phyloP scores from a whole-genome alignment of 306 rosid species.

The Cicer chorassanicum region DNA sequence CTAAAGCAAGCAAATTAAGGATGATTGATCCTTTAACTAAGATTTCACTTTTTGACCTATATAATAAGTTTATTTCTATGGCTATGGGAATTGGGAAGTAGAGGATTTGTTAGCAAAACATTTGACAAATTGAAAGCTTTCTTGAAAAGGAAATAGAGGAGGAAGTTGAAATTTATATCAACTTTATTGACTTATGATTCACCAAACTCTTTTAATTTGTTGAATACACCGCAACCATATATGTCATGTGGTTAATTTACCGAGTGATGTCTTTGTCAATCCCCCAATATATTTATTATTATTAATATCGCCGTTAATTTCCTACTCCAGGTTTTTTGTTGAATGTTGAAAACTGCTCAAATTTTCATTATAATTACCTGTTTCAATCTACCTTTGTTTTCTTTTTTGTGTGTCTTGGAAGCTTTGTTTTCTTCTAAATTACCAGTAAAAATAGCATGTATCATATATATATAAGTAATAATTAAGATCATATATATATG shows the following conservation, averaged over 20 bases:
- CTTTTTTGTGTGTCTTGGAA: too few species aligned
- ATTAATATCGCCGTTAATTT: not conserved
- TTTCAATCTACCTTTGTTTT: not conserved
- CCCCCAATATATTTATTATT: constrained; percentile 9
- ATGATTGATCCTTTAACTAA: not conserved
- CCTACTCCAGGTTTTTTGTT: constrained; percentile 43
- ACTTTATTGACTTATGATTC: constrained; percentile 58
- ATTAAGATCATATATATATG: too few species aligned
- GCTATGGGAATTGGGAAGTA: constrained; percentile 22
- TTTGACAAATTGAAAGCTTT: constrained; percentile 52
- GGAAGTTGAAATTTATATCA: constrained; percentile 55
- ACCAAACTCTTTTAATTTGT: constrained; percentile 50
- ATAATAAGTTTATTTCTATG: constrained; percentile 15
- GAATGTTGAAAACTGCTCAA: constrained; percentile 26
- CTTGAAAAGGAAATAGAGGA: constrained; percentile 41
- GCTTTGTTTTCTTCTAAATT: too few species aligned
- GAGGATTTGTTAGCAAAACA: constrained; percentile 45
- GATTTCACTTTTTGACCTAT: constrained; percentile 46
- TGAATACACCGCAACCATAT: constrained; percentile 49
- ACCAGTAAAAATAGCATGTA: too few species aligned
- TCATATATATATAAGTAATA: too few species aligned
- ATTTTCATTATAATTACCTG: not conserved
- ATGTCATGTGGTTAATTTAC: constrained; percentile 45
- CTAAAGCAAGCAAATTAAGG: constrained; percentile 21
- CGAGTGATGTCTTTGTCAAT: constrained; percentile 44